Percentiles rank a stretch among this genome's conserved stretches.
These are phyloP conservation scores for Trypanosoma mega DNA, from an alignment of 208 protist species.

Conservation along the genomic window DNA sequence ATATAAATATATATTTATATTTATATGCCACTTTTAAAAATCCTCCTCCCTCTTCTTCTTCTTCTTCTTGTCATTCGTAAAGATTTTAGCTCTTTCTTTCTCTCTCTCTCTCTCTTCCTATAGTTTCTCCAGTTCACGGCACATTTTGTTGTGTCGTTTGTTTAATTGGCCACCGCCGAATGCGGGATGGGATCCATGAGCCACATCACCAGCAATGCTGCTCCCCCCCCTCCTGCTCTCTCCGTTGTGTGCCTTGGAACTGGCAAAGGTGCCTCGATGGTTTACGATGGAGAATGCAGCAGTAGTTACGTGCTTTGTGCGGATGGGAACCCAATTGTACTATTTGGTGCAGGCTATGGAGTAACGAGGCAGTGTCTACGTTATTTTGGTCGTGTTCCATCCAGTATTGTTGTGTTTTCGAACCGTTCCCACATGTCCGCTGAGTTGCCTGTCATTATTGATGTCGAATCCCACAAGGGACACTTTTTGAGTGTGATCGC, in stretches of 20 bases:
- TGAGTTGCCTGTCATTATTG: conserved; percentile 34
- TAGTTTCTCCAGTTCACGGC: no score
- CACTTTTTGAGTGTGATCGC: conserved; percentile 16
- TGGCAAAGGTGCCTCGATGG: conserved; percentile 28
- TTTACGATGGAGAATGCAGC: conserved; percentile 31
- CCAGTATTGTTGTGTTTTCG: conserved; percentile 31
- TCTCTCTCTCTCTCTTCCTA: no score
- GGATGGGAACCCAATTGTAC: conserved; percentile 19
- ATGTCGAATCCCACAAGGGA: conserved; percentile 21
- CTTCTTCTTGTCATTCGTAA: neutral
- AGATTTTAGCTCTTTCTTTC: no score
- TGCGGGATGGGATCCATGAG: no score
- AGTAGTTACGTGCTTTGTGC: conserved; percentile 27
- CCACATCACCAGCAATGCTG: neutral
- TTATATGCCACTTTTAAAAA: no score
- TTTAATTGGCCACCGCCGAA: no score
- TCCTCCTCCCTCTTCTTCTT: neutral
- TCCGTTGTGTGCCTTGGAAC: conserved; percentile 33
- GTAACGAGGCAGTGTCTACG: conserved; percentile 32
- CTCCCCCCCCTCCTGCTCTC: conserved; percentile 1
- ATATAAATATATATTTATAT: no score
- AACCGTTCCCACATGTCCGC: conserved; percentile 34
- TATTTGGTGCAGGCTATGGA: conserved; percentile 35
- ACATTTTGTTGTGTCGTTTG: no score
- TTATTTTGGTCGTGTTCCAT: conserved; percentile 31